Evolutionary conservation across 495 filamentous ascomycete genomes (phyloP).

Genomic region (Glarea lozoyensis): DNA sequence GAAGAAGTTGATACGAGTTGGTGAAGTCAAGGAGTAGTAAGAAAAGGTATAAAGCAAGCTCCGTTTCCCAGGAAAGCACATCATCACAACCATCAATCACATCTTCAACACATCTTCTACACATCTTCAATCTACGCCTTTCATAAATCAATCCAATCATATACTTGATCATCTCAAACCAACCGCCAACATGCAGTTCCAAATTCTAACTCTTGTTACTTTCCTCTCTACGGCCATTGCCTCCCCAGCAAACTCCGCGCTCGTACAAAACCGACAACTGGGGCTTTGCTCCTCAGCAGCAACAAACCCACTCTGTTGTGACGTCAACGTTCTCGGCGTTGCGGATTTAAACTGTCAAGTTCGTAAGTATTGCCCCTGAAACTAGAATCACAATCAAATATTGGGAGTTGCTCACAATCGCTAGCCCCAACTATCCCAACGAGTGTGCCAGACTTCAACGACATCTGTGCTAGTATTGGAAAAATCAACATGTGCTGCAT

Average conservation of each 20-base stretch:
- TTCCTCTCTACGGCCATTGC: constrained; percentile 25
- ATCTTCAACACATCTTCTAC: constrained; percentile 7
- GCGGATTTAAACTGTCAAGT: constrained; percentile 35
- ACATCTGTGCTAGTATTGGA: constrained; percentile 25
- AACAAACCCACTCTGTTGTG: constrained; percentile 30
- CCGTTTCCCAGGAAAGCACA: too few species aligned
- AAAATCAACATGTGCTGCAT: constrained; percentile 32
- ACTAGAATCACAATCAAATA: not conserved
- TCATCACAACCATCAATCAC: constrained; percentile 14
- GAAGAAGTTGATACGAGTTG: not conserved
- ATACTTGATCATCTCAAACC: constrained; percentile 9
- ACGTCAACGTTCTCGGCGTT: constrained; percentile 36
- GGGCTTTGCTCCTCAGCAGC: constrained; percentile 13
- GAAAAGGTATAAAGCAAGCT: too few species aligned
- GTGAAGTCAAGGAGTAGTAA: constrained; percentile 10
- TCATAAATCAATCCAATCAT: constrained; percentile 18
- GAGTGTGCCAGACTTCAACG: constrained; percentile 17
- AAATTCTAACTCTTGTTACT: constrained; percentile 27
- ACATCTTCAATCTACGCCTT: constrained; percentile 15
- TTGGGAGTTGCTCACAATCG: constrained; percentile 4
- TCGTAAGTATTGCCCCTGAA: constrained; percentile 26
- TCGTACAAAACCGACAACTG: constrained; percentile 13
- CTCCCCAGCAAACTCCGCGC: constrained; percentile 14
- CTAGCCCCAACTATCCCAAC: constrained; percentile 18
- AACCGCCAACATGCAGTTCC: constrained; percentile 27